A percentile compares a stretch with the other conserved stretches of the same genome.
phyloP scores from a whole-genome alignment of 192 early-diverging fungal species.

The Geosiphon pyriformis region DNA sequence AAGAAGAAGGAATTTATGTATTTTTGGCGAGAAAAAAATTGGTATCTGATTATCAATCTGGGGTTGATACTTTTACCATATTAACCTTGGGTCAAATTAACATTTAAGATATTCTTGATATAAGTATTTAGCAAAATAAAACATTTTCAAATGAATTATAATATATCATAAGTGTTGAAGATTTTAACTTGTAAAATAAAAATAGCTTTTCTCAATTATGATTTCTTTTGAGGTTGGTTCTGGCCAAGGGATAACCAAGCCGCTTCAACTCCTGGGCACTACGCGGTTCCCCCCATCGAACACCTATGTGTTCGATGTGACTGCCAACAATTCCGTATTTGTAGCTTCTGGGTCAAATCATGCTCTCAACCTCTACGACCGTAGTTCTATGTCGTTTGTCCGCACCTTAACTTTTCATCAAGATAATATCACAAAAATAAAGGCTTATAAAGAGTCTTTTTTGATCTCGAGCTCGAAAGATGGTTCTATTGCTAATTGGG shows the following conservation, averaged over 20 bases:
- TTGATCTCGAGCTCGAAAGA: constrained; percentile 63
- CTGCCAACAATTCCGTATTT: constrained; percentile 34
- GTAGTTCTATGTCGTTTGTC: constrained; percentile 33
- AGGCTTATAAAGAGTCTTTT: constrained; percentile 45
- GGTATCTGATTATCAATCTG: no score
- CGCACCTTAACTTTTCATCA: constrained; percentile 50
- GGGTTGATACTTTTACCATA: no score
- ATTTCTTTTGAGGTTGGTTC: neutral
- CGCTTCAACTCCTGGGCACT: constrained; percentile 32
- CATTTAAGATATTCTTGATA: no score
- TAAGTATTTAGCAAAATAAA: no score
- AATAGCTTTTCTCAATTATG: neutral
- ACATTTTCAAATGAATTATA: no score
- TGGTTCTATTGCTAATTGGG: constrained; percentile 59
- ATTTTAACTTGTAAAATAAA: no score
- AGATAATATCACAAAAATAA: constrained; percentile 58
- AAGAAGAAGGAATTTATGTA: no score
- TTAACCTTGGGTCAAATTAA: no score
- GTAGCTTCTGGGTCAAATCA: constrained; percentile 59
- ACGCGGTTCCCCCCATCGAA: constrained; percentile 42
- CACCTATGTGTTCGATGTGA: constrained; percentile 55
- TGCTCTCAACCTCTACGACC: constrained; percentile 61
- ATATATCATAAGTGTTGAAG: no score
- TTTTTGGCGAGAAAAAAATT: no score
- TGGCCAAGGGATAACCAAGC: neutral